A percentile compares a stretch with the other conserved stretches of the same genome.
These are phyloP conservation scores for Colletotrichum tanaceti DNA, from an alignment of 2,329 filamentous ascomycete genomes.

Conservation along the genomic window DNA sequence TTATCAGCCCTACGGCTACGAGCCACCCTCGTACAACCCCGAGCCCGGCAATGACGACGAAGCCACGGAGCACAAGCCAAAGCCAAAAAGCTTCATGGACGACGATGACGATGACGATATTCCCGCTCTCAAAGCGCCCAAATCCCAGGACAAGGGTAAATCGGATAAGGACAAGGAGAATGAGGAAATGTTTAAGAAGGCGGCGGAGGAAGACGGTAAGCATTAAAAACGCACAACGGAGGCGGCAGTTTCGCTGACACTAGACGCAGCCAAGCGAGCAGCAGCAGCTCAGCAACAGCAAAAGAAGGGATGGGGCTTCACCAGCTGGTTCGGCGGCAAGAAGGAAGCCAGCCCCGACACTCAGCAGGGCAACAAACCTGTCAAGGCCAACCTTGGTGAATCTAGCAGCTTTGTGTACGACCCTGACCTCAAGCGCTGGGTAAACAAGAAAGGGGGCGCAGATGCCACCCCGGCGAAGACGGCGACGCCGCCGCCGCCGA, in stretches of 20 bases:
- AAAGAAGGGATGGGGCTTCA: conserved; percentile 83
- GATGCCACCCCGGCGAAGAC: conserved; percentile 69
- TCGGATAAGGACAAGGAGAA: conserved; percentile 81
- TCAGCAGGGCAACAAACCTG: conserved; percentile 68
- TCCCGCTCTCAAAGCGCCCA: conserved; percentile 56
- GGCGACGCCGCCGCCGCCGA: conserved; percentile 84
- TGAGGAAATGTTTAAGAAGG: conserved; percentile 85
- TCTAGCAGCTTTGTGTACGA: conserved; percentile 94
- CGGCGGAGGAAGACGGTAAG: conserved; percentile 80
- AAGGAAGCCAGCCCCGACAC: conserved; percentile 64
- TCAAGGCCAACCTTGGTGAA: conserved; percentile 93
- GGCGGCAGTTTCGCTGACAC: conserved; percentile 37
- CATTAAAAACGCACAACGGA: conserved; percentile 13
- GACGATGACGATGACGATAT: conserved; percentile 83
- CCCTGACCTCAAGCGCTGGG: conserved; percentile 95
- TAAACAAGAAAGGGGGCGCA: conserved; percentile 90
- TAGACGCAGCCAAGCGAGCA: conserved; percentile 68
- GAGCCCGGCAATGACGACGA: conserved; percentile 61
- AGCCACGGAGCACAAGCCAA: conserved; percentile 66
- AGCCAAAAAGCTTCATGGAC: conserved; percentile 84
- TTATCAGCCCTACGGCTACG: conserved; percentile 69
- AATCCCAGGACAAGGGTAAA: conserved; percentile 69
- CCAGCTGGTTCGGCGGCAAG: conserved; percentile 84
- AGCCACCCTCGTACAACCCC: conserved; percentile 68
- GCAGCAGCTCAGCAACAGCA: conserved; percentile 59